phyloP scores from a whole-genome alignment of 805 yeast genomes.

The Candida orba region DNA sequence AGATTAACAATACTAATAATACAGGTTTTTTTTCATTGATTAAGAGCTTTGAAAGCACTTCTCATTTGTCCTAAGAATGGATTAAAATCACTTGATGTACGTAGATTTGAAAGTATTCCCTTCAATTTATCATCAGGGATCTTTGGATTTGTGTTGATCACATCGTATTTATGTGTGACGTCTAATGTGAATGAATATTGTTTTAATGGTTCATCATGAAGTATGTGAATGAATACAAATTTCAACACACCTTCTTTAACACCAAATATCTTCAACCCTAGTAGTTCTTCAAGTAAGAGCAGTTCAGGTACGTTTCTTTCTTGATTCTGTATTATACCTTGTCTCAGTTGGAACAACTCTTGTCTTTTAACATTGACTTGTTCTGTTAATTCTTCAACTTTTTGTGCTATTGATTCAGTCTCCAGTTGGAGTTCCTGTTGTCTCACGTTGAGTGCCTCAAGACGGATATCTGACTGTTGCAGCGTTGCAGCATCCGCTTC shows the following conservation, averaged over 20 bases:
- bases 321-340: slow-evolving; percentile 35
- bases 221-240: slow-evolving; percentile 44
- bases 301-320: slow-evolving; percentile 46
- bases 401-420: slow-evolving; percentile 22
- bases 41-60: slow-evolving; percentile 10
- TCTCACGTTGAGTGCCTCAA: slow-evolving; percentile 25
- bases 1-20: slow-evolving; percentile 2
- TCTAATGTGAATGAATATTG: slow-evolving; percentile 40
- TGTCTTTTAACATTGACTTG: slow-evolving; percentile 26
- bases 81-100: slow-evolving; percentile 16
- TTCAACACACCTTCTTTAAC: slow-evolving; percentile 37
- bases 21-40: no score
- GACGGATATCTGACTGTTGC: slow-evolving; percentile 29
- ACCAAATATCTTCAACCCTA: slow-evolving; percentile 51
- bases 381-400: slow-evolving; percentile 27
- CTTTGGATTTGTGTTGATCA: slow-evolving; percentile 35
- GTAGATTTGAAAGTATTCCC: slow-evolving; percentile 10
- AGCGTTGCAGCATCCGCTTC: slow-evolving; percentile 20
- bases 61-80: slow-evolving; percentile 18
- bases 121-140: slow-evolving; percentile 22
- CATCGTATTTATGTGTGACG: slow-evolving; percentile 33
- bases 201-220: slow-evolving; percentile 33
- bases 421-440: slow-evolving; percentile 29
- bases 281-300: slow-evolving; percentile 40
- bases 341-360: slow-evolving; percentile 28